Conservation (phyloP, 805 yeast genomes). For the Pichia rugopelliculosa region DNA sequence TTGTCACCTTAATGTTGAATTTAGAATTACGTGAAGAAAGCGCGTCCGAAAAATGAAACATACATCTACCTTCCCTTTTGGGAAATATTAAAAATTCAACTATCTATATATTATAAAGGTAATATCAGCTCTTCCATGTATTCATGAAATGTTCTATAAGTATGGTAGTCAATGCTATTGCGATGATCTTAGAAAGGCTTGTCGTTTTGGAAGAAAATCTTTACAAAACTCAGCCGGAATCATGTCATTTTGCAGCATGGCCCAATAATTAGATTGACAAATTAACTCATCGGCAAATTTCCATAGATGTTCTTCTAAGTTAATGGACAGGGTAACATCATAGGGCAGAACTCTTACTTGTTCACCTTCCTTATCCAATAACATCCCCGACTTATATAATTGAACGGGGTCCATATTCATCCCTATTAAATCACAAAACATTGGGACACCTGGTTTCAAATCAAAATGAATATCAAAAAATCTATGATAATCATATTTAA, state of each 20-base stretch:
- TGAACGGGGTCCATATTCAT: neutral
- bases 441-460: slow-evolving; percentile 21
- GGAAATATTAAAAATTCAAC: neutral
- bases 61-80: neutral
- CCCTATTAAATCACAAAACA: slow-evolving; percentile 12
- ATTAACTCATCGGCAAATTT: neutral
- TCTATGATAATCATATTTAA: slow-evolving; percentile 20
- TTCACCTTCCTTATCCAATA: neutral
- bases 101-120: too few species aligned
- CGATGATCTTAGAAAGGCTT: neutral
- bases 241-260: neutral
- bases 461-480: slow-evolving; percentile 20
- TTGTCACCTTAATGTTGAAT: too few species aligned
- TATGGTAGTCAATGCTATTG: too few species aligned
- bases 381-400: slow-evolving; percentile 24
- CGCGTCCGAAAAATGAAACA: neutral
- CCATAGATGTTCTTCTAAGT: neutral
- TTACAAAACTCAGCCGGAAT: neutral
- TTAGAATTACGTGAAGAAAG: neutral
- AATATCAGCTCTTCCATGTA: too few species aligned
- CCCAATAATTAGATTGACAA: neutral
- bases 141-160: too few species aligned
- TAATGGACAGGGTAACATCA: neutral
- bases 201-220: neutral
- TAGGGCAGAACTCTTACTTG: neutral